Percentiles rank a stretch among this genome's conserved stretches.
phyloP scores from a whole-genome alignment of 148 eudicot species.

The Nyssa sinensis region DNA sequence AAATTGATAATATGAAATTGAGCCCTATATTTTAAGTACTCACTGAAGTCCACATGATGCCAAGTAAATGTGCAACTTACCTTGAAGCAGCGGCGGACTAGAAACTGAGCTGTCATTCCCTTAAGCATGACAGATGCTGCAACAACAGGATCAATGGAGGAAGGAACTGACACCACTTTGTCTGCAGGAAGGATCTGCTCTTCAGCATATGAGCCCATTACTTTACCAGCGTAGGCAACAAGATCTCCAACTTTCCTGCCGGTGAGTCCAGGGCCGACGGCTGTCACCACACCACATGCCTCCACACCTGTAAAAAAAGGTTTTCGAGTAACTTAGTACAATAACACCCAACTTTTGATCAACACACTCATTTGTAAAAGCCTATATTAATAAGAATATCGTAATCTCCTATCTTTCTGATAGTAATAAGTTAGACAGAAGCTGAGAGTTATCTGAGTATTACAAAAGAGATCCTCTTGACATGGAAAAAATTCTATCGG shows the following conservation, averaged over 20 bases:
- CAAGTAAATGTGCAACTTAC: conserved; percentile 22
- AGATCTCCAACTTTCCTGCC: conserved; percentile 57
- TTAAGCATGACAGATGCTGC: conserved; percentile 72
- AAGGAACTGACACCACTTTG: conserved; percentile 60
- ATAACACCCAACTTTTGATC: too few species aligned
- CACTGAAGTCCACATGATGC: not conserved
- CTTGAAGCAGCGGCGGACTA: conserved; percentile 55
- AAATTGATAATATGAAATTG: not conserved
- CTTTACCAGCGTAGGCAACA: conserved; percentile 62
- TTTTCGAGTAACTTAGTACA: too few species aligned
- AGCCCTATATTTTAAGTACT: not conserved
- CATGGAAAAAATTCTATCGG: too few species aligned
- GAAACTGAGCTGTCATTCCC: conserved; percentile 61
- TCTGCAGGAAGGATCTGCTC: too few species aligned
- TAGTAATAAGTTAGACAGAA: not conserved
- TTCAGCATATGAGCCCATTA: too few species aligned
- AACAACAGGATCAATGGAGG: conserved; percentile 47
- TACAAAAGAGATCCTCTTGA: not conserved
- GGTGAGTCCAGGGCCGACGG: conserved; percentile 69
- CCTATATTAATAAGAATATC: too few species aligned
- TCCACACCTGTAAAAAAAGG: conserved; percentile 70
- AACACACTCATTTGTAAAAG: too few species aligned
- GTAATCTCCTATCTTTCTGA: too few species aligned
- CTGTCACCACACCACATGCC: conserved; percentile 68
- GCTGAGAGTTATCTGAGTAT: not conserved